Conservation (phyloP, 2,329 filamentous ascomycete species). For the Graphilbum sp. region DNA sequence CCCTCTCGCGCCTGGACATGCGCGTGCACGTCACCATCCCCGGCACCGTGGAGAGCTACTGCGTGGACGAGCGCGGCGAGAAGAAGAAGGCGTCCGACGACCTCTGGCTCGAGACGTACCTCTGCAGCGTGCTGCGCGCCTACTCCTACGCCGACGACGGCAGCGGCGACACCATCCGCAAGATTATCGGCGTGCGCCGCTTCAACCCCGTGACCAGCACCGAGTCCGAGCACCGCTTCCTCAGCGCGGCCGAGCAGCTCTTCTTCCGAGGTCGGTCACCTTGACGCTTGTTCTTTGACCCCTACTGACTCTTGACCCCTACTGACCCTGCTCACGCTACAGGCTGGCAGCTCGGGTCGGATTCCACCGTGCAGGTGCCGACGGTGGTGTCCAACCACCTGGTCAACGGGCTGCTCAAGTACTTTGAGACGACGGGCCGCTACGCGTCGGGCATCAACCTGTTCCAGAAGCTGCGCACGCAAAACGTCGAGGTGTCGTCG, state of each 20-base stretch:
- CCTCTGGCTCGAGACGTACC: constrained; percentile 92
- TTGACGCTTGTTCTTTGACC: neutral
- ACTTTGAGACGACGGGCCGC: constrained; percentile 87
- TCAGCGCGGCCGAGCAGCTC: constrained; percentile 82
- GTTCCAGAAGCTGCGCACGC: constrained; percentile 84
- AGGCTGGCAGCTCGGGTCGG: constrained; percentile 93
- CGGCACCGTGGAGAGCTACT: constrained; percentile 91
- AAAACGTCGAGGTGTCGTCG: constrained; percentile 88
- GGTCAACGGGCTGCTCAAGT: constrained; percentile 81
- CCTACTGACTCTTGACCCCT: too few species aligned
- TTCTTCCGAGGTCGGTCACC: constrained; percentile 72
- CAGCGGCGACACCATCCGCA: constrained; percentile 84
- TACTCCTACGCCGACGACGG: constrained; percentile 96
- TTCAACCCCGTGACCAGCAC: constrained; percentile 98
- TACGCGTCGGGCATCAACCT: constrained; percentile 93
- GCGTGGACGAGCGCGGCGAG: constrained; percentile 90
- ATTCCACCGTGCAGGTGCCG: constrained; percentile 92
- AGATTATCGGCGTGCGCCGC: constrained; percentile 88
- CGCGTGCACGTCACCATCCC: constrained; percentile 95
- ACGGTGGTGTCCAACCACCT: constrained; percentile 94
- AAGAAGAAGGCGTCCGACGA: constrained; percentile 87
- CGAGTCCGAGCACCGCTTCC: constrained; percentile 92
- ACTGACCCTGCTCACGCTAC: neutral
- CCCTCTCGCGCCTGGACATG: constrained; percentile 95
- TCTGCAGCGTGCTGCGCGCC: constrained; percentile 84